Base-by-base conservation (phyloP, 140 eudicot genomes). In the Anethum foeniculum region DNA sequence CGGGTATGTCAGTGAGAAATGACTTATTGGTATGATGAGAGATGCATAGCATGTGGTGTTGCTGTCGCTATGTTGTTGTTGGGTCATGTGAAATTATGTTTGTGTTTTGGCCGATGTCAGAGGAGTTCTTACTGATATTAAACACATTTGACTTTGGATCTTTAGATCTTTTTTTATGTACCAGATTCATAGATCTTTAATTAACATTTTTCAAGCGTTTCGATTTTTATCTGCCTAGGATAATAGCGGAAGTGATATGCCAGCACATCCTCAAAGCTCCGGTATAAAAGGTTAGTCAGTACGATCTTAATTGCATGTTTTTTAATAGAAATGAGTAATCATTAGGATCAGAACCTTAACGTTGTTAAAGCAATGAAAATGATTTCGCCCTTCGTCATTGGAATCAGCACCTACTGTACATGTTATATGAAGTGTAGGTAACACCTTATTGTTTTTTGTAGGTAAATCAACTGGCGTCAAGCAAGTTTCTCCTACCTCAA, bases 391-490 rank as follows among this genome's bases (percentile, higher is more conserved):
- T 52, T 6, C 23, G 16, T 54, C 23, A 5, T 54, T 47, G 3
- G 52, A 15, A 18, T 19, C 62, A 18, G 1, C 9, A 18, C 34
- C 34, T n/a, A 10, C 36, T 58, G 47, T 23, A 11, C 25, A 30
- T 69, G 7, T 46, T n/a, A 41, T 5, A 30, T 5, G 58, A 30
- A 62, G 41, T 60, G 27, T 18, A 54, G 52, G 46, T 72, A 71
- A 75, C 69, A 39, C 27, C 51, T 28, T 58, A 28, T n/a, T 62
- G 34, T 52, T 41, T 69, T 80, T 48, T 75, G 44, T 81, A 84
- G 93, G 85, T 84, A 46, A 43, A 69, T 75, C 79, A 10, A 80
- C 30, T 80, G 88, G 62, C 75, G n/a, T 56, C 41, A 76, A 79
- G 65, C 71, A 27, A 38, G 82, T 62, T 67, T 75, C 58, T 75